Percentiles rank a stretch among this genome's conserved stretches.
phyloP scores from a whole-genome alignment of 2,329 filamentous ascomycete genomes.

The Aspergillus nomiae region DNA sequence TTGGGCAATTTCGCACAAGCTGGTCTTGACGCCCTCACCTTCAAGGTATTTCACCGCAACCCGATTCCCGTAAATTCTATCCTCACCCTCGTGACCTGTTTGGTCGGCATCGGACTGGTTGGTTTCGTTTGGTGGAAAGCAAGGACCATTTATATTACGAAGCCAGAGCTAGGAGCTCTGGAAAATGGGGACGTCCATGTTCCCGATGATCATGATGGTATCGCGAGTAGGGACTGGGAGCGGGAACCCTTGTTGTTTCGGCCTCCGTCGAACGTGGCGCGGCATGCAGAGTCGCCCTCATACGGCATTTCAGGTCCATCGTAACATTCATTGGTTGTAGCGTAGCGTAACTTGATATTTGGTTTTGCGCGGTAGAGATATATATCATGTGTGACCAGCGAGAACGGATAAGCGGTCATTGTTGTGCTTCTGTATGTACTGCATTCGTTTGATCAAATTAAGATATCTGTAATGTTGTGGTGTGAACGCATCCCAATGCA shows the following conservation, averaged over 20 bases:
- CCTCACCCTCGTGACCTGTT: constrained; percentile 62
- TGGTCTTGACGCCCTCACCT: constrained; percentile 75
- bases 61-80: constrained; percentile 77
- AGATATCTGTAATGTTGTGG: background rate
- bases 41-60: constrained; percentile 69
- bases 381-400: background rate
- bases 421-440: background rate
- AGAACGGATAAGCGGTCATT: background rate
- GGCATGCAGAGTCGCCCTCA: background rate
- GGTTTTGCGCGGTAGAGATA: background rate
- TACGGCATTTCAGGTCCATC: background rate
- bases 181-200: background rate
- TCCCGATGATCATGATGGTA: constrained; percentile 7
- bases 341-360: background rate
- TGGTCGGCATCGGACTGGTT: constrained; percentile 68
- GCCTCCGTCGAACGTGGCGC: background rate
- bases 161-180: constrained; percentile 4
- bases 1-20: constrained; percentile 83
- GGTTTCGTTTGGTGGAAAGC: constrained; percentile 63
- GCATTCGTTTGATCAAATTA: background rate
- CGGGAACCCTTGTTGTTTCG: constrained; percentile 16
- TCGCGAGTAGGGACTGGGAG: constrained; percentile 21
- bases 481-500: background rate
- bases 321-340: background rate
- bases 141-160: constrained; percentile 22